Percentiles rank a stretch among this genome's conserved stretches.
phyloP scores from a whole-genome alignment of 495 filamentous ascomycete species.

The Talaromyces liani region DNA sequence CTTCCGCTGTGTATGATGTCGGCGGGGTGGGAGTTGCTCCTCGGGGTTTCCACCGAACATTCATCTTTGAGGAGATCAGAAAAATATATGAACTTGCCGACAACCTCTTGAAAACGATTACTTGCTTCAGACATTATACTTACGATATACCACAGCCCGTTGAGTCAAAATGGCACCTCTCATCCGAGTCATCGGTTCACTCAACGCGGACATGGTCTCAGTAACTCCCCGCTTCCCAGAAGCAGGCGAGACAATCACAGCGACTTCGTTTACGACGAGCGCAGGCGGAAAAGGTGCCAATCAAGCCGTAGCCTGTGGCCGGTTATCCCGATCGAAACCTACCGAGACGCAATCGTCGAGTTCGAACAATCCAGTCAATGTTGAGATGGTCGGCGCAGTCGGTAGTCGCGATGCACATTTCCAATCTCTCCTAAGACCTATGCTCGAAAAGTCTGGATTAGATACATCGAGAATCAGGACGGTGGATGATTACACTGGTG shows the following conservation, averaged over 20 bases:
- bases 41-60: not conserved
- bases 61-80: not conserved
- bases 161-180: conserved; percentile 34
- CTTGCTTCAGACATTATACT: not conserved
- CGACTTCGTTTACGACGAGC: conserved; percentile 68
- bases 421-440: conserved; percentile 27
- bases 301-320: conserved; percentile 76
- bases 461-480: conserved; percentile 47
- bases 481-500: conserved; percentile 56
- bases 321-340: conserved; percentile 44
- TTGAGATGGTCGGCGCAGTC: conserved; percentile 79
- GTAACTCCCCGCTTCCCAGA: conserved; percentile 74
- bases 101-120: not conserved
- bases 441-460: conserved; percentile 53
- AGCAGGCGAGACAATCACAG: conserved; percentile 81
- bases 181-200: conserved; percentile 80
- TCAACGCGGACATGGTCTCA: conserved; percentile 89
- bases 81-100: not conserved
- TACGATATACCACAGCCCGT: not conserved
- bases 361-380: conserved; percentile 40
- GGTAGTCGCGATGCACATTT: conserved; percentile 52
- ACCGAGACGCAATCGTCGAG: conserved; percentile 14
- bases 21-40: not conserved
- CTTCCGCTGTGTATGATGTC: not conserved
- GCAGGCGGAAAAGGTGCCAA: conserved; percentile 94